A percentile compares a stretch with the other conserved stretches of the same genome.
Conservation (phyloP, 208 protist species). For the Angomonas desouzai region DNA sequence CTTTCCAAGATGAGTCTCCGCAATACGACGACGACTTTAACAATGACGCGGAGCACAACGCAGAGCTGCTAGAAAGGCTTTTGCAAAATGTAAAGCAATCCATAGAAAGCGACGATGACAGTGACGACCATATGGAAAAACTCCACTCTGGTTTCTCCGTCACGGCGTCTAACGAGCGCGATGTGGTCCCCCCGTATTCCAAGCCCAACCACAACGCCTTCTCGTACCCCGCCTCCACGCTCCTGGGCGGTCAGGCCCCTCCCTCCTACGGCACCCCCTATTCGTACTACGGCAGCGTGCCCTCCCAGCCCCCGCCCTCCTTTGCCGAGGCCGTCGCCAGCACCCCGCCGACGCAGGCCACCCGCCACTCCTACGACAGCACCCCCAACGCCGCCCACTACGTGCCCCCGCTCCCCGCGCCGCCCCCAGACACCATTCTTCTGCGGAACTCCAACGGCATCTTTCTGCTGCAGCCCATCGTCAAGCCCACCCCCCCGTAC, state of each 20-base stretch:
- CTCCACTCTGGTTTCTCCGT: neutral
- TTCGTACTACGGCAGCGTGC: neutral
- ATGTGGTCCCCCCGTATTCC: neutral
- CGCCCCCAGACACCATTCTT: slow-evolving; percentile 61
- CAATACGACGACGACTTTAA: slow-evolving; percentile 11
- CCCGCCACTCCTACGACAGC: slow-evolving; percentile 34
- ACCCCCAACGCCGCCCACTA: slow-evolving; percentile 59
- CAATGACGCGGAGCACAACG: slow-evolving; percentile 23
- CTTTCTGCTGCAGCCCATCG: slow-evolving; percentile 65
- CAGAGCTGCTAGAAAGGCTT: neutral
- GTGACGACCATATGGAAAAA: slow-evolving; percentile 8
- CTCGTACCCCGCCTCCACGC: neutral
- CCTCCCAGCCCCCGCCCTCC: slow-evolving; percentile 37
- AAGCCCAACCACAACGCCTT: neutral
- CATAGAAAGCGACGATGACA: slow-evolving; percentile 24
- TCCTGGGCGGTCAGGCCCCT: slow-evolving; percentile 3
- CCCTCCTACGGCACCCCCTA: slow-evolving; percentile 6
- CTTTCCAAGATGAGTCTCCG: neutral
- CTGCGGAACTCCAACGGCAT: slow-evolving; percentile 80
- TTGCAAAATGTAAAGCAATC: slow-evolving; percentile 1
- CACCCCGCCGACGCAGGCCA: slow-evolving; percentile 24
- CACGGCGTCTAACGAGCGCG: neutral
- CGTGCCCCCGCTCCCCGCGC: slow-evolving; percentile 55
- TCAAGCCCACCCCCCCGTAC: slow-evolving; percentile 66
- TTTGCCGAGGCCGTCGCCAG: slow-evolving; percentile 57